Evolutionary conservation across 108 stramenopile genomes (phyloP).

Genomic region (Conticribra weissflogii): DNA sequence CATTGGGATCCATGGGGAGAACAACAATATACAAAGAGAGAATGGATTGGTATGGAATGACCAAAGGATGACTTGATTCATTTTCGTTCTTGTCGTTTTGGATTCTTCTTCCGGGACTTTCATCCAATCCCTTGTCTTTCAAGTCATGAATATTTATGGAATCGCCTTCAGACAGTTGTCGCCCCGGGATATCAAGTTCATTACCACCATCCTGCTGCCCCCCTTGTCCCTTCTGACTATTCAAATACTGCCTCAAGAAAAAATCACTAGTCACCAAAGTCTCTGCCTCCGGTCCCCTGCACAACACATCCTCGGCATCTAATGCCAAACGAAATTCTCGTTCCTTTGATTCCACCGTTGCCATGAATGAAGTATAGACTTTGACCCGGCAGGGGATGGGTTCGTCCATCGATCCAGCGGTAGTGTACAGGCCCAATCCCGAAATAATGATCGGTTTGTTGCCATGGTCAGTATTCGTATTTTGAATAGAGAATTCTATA

Average conservation of each 20-base stretch:
- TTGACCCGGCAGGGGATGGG: conserved; percentile 18
- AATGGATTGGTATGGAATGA: conserved; percentile 3
- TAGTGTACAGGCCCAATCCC: conserved; percentile 25
- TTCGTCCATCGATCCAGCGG: not conserved
- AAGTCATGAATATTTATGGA: not conserved
- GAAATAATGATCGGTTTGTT: conserved; percentile 11
- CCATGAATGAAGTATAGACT: conserved; percentile 7
- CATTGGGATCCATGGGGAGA: conserved; percentile 6
- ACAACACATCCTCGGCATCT: conserved; percentile 12
- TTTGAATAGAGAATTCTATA: conserved; percentile 16
- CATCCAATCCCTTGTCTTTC: no score
- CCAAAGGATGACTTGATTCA: conserved; percentile 1
- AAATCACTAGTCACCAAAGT: conserved; percentile 12
- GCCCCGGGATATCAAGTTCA: not conserved
- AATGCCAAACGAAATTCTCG: conserved; percentile 6
- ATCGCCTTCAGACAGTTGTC: not conserved
- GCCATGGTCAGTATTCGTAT: conserved; percentile 7
- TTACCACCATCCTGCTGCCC: not conserved
- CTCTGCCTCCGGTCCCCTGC: conserved; percentile 17
- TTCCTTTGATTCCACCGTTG: not conserved
- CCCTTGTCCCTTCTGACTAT: not conserved
- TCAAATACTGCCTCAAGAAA: conserved; percentile 13
- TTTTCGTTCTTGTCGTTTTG: not conserved
- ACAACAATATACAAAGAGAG: conserved; percentile 15
- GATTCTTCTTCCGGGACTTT: no score